Evolutionary conservation across 768 basidiomycete genomes (phyloP), one percentile per base, ranked within the genome.

Genomic region (Pluteus cervinus): DNA sequence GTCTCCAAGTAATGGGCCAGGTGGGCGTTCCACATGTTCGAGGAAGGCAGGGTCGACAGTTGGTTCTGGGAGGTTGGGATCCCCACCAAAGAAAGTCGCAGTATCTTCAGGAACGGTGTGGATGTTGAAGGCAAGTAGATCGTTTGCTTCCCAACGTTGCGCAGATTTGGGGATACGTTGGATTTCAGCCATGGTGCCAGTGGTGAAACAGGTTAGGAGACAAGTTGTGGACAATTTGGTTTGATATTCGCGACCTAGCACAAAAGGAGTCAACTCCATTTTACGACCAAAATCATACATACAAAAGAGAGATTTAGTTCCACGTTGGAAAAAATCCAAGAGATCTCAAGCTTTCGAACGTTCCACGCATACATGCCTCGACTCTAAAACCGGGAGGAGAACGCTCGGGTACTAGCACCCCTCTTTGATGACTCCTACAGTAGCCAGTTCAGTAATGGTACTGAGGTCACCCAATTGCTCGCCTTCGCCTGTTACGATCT

Each of bases 391-490:
- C n/a, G n/a, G n/a, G n/a, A n/a, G n/a, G n/a, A n/a, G n/a, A n/a
- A n/a, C n/a, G n/a, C n/a, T n/a, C n/a, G n/a, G n/a, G n/a, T n/a
- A n/a, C n/a, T n/a, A n/a, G n/a, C n/a, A n/a, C 63, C 82, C 87
- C 51, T 65, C 54, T 71, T 87, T 89, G 64, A 93, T 91, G 29
- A 71, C 58, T 32, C 96, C 92, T 14, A 97, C 88, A 31, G 93
- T 69, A 5, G 63, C 58, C 3, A 92, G 93, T 46, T 98, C 92
- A 3, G 90, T 92, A 32, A 94, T 71, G 5, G 94, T 97, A 47
- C 84, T 87, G 24, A 97, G 74, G 62, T 97, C 94, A 33, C 94
- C 94, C 28, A 98, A 78, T 60, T 96, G 87, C 57, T 99, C 94
- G 6, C 80, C 88, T 58, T 98, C 91, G 26, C 89, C 88, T 0